These are phyloP conservation scores for Ulota crispa DNA, from an alignment of 225 moss, liverwort and hornwort species.

Conservation along the genomic window DNA sequence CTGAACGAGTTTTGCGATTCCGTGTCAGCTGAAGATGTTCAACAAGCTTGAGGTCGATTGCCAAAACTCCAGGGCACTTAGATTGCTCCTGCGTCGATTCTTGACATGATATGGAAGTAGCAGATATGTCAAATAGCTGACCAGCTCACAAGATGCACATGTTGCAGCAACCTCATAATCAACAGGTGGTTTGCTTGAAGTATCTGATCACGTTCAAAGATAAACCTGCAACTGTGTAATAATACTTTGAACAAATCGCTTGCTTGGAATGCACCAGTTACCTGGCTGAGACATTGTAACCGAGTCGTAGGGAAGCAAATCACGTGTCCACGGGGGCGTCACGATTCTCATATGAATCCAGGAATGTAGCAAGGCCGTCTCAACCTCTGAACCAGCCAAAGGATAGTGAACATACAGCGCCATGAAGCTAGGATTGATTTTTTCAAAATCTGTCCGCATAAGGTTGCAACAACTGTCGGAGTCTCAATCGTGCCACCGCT, in stretches of 20 bases:
- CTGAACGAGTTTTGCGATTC: neutral
- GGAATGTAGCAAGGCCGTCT: neutral
- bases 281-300: neutral
- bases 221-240: neutral
- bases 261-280: neutral
- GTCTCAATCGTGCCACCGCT: neutral
- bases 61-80: neutral
- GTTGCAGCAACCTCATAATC: neutral
- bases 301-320: neutral
- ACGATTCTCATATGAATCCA: slow-evolving; percentile 1
- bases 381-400: neutral
- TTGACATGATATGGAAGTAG: neutral
- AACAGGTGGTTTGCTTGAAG: neutral
- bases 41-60: neutral
- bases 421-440: neutral
- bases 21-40: neutral
- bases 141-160: neutral
- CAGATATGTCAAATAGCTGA: neutral
- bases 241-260: neutral
- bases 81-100: neutral
- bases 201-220: neutral
- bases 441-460: neutral
- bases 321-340: neutral
- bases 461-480: neutral
- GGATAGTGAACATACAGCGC: neutral